Evolutionary conservation across 139 green algal species (phyloP), one percentile per base, ranked within the genome.

Genomic region (Yamagishiella unicocca): DNA sequence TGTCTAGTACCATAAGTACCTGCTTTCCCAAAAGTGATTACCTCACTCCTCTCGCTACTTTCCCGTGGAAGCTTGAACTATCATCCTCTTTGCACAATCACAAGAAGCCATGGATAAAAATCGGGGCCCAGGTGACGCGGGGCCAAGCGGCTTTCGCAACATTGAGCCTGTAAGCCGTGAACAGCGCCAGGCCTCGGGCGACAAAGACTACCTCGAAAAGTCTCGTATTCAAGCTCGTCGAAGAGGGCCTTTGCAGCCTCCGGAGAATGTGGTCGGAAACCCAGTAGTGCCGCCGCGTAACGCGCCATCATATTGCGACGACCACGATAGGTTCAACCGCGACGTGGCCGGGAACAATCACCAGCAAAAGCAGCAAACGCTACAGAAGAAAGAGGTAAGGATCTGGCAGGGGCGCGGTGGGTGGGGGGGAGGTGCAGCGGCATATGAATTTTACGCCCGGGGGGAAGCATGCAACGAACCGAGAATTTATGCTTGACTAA

Each of bases 271-370:
- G 1, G 12, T 50, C 0, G 80, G 80, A 2, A 90, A 76, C 53
- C 89, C 84, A 0, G 21, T 92, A 7, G 80, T 89, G 27, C 89
- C 84, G 4, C 66, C 76, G 8, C 79, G 53, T 24, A 64, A 53
- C 14, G 80, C 79, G 38, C 84, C 89, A 10, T 22, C 88, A 37
- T 90, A 84, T 53, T 79, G 64, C 25, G 35, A 72, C 17, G 84
- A 89, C n/a, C 40, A 82, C 35, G 76, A 84, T 19, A 35, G 84
- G 4, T 92, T 92, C 84, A 87, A 89, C 17, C 62, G 83, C 2
- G 89, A 92, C 75, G 78, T 84, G 53, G 89, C 89, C 37, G 89
- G 46, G n/a, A 61, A 92, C 25, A 67, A 88, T 33, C 50, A 80
- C 64, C 19, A 82, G 9, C 42, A 75, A 54, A 90, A 92, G 35